Evolutionary conservation across 2,329 filamentous ascomycete genomes (phyloP).

Genomic region (Alternaria ethzedia): DNA sequence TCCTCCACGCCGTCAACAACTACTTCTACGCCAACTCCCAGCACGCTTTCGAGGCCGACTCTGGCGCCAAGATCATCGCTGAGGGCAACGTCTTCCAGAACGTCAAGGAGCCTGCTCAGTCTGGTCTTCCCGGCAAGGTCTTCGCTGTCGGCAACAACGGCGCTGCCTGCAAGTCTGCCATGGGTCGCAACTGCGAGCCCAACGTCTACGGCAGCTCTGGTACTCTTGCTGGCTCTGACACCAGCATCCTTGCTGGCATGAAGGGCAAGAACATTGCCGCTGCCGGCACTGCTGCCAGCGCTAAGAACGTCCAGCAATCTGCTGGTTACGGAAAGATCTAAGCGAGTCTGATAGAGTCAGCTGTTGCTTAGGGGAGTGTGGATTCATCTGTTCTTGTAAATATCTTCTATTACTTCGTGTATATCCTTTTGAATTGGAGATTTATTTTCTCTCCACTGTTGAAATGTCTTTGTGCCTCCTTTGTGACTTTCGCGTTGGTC

Average conservation of each 20-base stretch:
- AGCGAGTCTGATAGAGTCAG: background rate
- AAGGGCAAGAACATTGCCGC: slow-evolving; percentile 60
- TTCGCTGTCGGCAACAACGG: slow-evolving; percentile 50
- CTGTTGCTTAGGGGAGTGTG: background rate
- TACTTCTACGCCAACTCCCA: slow-evolving; percentile 63
- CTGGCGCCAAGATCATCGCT: slow-evolving; percentile 54
- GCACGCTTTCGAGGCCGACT: slow-evolving; percentile 63
- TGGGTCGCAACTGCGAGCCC: slow-evolving; percentile 59
- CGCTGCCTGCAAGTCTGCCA: slow-evolving; percentile 51
- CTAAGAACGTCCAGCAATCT: slow-evolving; percentile 27
- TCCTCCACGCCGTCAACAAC: slow-evolving; percentile 69
- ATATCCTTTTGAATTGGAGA: background rate
- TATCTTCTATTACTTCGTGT: background rate
- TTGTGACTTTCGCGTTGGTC: background rate
- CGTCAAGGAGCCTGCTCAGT: slow-evolving; percentile 50
- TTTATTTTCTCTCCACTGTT: background rate
- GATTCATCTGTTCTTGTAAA: background rate
- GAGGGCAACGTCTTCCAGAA: slow-evolving; percentile 67
- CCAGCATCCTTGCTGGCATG: slow-evolving; percentile 59
- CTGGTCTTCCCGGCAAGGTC: slow-evolving; percentile 52
- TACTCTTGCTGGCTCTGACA: slow-evolving; percentile 47
- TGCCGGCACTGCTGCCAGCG: slow-evolving; percentile 36
- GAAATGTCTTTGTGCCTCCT: background rate
- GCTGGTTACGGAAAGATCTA: slow-evolving; percentile 36
- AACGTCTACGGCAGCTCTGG: slow-evolving; percentile 51